Base-by-base conservation (phyloP, 768 basidiomycete genomes). In the Trametes coccinea region DNA sequence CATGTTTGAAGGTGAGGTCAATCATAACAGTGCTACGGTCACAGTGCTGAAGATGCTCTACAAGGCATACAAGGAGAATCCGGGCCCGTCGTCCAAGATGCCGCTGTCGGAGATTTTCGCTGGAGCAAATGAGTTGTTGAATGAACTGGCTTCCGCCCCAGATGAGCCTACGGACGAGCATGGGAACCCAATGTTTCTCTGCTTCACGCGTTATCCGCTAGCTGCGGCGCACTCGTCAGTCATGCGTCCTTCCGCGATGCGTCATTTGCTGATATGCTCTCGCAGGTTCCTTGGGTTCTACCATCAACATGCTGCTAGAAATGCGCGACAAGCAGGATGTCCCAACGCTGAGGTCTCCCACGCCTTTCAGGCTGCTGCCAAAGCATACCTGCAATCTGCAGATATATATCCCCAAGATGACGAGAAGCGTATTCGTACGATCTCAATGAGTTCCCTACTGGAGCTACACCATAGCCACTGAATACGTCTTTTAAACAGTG, bases 1-100 rank as follows among this genome's bases (percentile, higher is more conserved):
- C 71, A 1, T 72, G 76, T 34, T 71, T 77, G 71, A 63, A 67
- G 57, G 80, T 79, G 48, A 56, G 70, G 1, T 14, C 22, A 22
- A 13, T 3, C 2, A 10, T 10, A 31, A 8, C 55, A 14, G 2
- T 43, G 22, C 2, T 37, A 34, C 37, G 22, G 22, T 33, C 3
- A 46, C 31, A 5, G 34, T 59, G 17, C n/a, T 13, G 16, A 10
- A 6, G n/a, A 0, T 0, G 2, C 33, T n/a, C 5, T 4, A 11
- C 14, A n/a, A 60, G 59, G 52, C 45, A 3, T 60, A 54, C 46
- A 41, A 6, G 7, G 16, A 2, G n/a, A 39, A 60, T n/a, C 53
- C 45, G 16, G 45, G 30, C 9, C 22, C 33, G 10, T 29, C 43
- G 33, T 46, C 59, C 5, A 53, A 60, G 39, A 47, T 31, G 29